A percentile compares a stretch with the other conserved stretches of the same genome.
phyloP scores from a whole-genome alignment of 768 basidiomycete species.

The Tubosaeta sp. region DNA sequence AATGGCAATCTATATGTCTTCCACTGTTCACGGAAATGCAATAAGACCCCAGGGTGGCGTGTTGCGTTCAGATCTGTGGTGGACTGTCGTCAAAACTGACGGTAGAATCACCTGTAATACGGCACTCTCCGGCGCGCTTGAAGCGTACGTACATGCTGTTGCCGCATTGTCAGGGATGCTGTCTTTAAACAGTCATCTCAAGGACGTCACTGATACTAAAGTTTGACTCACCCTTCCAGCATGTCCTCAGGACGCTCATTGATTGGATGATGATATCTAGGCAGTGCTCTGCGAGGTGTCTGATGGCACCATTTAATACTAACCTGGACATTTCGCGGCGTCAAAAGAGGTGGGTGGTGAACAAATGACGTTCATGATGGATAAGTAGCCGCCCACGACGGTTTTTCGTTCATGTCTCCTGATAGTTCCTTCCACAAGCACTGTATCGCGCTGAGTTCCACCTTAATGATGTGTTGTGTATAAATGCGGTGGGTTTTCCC shows the following conservation, averaged over 20 bases:
- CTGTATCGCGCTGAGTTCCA: neutral
- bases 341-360: neutral
- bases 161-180: slow-evolving; percentile 15
- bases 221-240: slow-evolving; percentile 13
- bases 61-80: slow-evolving; percentile 2
- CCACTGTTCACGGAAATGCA: neutral
- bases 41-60: slow-evolving; percentile 15
- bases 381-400: slow-evolving; percentile 16
- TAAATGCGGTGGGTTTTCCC: slow-evolving; percentile 12
- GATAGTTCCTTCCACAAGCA: neutral
- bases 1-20: slow-evolving; percentile 15
- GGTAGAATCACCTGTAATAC: too few relatives aligned
- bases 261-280: slow-evolving; percentile 13
- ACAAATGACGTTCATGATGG: neutral
- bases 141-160: slow-evolving; percentile 7
- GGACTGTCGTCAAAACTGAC: slow-evolving; percentile 10
- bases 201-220: slow-evolving; percentile 9
- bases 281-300: slow-evolving; percentile 1
- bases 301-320: neutral
- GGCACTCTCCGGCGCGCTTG: slow-evolving; percentile 1
- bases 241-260: slow-evolving; percentile 8
- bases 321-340: slow-evolving; percentile 1
- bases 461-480: slow-evolving; percentile 3
- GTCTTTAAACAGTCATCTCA: neutral
- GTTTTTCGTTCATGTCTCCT: neutral